Conservation (phyloP, 129 eudicot species). For the Logfia minima region DNA sequence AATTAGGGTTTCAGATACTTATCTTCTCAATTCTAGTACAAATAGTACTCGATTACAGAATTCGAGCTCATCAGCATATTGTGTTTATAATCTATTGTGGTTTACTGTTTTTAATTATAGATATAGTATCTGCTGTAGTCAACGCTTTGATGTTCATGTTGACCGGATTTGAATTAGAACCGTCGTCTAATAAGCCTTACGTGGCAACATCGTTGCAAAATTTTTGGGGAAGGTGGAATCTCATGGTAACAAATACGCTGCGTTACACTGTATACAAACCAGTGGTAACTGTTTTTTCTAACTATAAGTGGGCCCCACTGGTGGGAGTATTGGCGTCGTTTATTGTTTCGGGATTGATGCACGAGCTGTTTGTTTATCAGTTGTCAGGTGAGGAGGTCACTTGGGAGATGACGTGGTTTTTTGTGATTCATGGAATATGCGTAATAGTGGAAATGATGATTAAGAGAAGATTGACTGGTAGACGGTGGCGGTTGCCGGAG, state of each 20-base stretch:
- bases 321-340: conserved; percentile 27
- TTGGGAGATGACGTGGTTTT: conserved; percentile 62
- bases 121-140: conserved; percentile 14
- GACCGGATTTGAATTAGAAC: conserved; percentile 41
- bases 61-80: conserved; percentile 2
- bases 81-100: conserved; percentile 21
- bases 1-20: conserved; percentile 1
- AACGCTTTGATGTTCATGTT: neutral
- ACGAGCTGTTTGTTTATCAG: conserved; percentile 58
- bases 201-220: conserved; percentile 41
- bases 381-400: conserved; percentile 56
- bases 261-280: conserved; percentile 44
- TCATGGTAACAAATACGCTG: conserved; percentile 37
- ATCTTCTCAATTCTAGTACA: conserved; percentile 2
- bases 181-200: conserved; percentile 40
- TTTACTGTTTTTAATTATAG: conserved; percentile 20
- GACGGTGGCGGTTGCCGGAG: conserved; percentile 40
- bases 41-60: neutral
- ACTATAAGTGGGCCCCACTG: conserved; percentile 20
- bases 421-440: conserved; percentile 58
- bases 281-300: neutral
- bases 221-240: conserved; percentile 55
- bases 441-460: conserved; percentile 48
- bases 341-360: conserved; percentile 46
- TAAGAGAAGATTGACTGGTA: conserved; percentile 36